Base-by-base conservation (phyloP, 78 protist genomes). In the Cyanophora paradoxa region DNA sequence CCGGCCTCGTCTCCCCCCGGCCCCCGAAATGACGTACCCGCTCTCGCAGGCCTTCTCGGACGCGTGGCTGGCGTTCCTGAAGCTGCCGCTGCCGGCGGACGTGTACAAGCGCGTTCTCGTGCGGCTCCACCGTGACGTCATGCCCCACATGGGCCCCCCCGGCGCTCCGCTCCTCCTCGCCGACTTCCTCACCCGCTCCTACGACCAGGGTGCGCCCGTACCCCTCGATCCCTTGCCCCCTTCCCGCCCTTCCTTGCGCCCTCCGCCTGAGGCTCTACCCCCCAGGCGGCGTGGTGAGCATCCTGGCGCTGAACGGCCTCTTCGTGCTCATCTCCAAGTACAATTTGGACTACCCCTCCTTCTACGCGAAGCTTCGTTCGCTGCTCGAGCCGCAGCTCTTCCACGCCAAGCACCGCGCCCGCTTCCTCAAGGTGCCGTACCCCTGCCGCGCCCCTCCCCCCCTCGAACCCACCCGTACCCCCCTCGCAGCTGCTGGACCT, bases 321-420 rank as follows among this genome's bases (percentile, higher is more conserved):
- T 86, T 86, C 72, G 42, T 72, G 39, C 76, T 90, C 56, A 90
- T 90, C 19, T 36, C 71, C 42, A 68, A 81, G 46, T 76, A 90
- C 76, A 72, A 84, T 56, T 72, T 86, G 74, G 93, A 86, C 36
- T 86, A 78, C 36, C 93, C 93, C 30, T 68, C 42, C 40, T 89
- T 89, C 69, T 89, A 52, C 77, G 72, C 40, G 44, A 65, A 77
- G 50, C 78, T 89, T 3, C 86, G 83, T 52, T 58, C 80, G 34
- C 48, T 83, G 20, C 54, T 89, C 70, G 77, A 72, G 59, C 87
- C 82, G 30, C 59, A 69, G 39, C 57, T 83, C 13, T 65, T 86
- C 28, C 63, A 57, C 37, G 82, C 85, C 56, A 77, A 80, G 33
- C 71, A 89, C 56, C 61, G 90, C 11, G 77, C 58, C 16, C 76